A percentile compares a stretch with the other conserved stretches of the same genome.
These are phyloP conservation scores for Lipomyces chichibuensis DNA, from an alignment of 805 yeast genomes.

Conservation along the genomic window DNA sequence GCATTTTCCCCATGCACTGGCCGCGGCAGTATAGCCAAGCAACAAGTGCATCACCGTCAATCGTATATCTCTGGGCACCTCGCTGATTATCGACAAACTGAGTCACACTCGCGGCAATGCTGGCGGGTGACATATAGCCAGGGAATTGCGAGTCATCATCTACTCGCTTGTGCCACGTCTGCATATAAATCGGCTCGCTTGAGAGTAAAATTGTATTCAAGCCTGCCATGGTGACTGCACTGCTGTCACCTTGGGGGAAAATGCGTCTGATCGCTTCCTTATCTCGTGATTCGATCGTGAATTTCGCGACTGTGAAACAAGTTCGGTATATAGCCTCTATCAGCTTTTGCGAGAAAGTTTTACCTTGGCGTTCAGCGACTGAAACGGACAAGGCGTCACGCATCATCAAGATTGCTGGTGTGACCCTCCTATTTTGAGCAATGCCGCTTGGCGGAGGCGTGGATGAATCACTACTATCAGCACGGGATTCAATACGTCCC, in stretches of 20 bases:
- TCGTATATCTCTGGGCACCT: neutral
- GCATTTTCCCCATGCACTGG: constrained; percentile 9
- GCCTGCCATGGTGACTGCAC: neutral
- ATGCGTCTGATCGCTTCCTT: constrained; percentile 1
- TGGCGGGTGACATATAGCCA: constrained; percentile 7
- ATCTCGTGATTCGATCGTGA: neutral
- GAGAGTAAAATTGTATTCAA: neutral
- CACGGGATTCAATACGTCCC: neutral
- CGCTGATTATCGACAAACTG: neutral
- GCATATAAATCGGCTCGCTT: neutral
- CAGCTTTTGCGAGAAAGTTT: constrained; percentile 5
- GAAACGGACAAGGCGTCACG: neutral
- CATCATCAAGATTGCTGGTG: neutral
- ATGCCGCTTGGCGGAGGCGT: neutral
- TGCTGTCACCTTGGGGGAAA: constrained; percentile 13
- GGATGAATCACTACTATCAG: neutral
- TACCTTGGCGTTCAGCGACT: neutral
- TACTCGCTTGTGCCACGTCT: neutral
- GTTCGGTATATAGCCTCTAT: constrained; percentile 14
- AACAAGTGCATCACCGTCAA: constrained; percentile 17
- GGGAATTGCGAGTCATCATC: constrained; percentile 3
- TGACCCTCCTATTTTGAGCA: neutral
- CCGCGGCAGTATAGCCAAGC: constrained; percentile 18
- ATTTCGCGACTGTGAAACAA: constrained; percentile 16
- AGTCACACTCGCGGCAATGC: constrained; percentile 5